phyloP scores from a whole-genome alignment of 768 basidiomycete genomes.

The Psilocybe subaeruginosa region DNA sequence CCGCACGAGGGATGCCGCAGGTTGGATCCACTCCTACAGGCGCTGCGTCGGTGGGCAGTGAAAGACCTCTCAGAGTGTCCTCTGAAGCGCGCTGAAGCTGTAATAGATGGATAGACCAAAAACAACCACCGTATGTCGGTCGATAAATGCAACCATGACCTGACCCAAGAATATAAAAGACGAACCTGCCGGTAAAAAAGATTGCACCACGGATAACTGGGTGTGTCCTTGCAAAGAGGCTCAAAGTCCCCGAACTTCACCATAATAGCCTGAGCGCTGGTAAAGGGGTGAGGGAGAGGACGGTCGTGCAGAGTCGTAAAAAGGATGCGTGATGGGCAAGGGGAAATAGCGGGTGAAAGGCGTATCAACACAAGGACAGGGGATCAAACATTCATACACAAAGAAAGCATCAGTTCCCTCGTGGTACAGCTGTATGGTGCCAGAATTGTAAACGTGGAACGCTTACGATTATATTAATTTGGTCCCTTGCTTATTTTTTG shows the following conservation, averaged over 20 bases:
- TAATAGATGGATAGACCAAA: background rate
- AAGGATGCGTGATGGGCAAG: conserved; percentile 8
- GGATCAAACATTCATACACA: conserved; percentile 27
- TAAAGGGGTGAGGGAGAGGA: background rate
- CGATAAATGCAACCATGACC: background rate
- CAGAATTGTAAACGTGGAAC: conserved; percentile 4
- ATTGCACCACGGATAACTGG: conserved; percentile 92
- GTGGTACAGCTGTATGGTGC: conserved; percentile 7
- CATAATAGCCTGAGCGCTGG: conserved; percentile 27
- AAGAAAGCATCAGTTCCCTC: conserved; percentile 10
- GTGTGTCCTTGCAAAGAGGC: conserved; percentile 65
- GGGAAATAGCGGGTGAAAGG: conserved; percentile 9
- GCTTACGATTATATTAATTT: conserved; percentile 4
- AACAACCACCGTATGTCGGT: background rate
- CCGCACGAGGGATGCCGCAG: conserved; percentile 76
- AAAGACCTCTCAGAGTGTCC: conserved; percentile 38
- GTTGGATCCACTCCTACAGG: conserved; percentile 83
- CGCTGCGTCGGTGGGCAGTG: conserved; percentile 50
- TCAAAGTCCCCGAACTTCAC: conserved; percentile 75
- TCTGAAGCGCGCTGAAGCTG: conserved; percentile 41
- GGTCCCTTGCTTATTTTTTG: background rate
- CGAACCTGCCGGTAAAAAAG: conserved; percentile 88
- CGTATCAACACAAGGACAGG: conserved; percentile 8
- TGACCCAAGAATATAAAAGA: conserved; percentile 22
- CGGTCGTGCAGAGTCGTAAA: conserved; percentile 13